Conservation (phyloP, 176 grass and related monocot genomes). For the Ensete ventricosum region DNA sequence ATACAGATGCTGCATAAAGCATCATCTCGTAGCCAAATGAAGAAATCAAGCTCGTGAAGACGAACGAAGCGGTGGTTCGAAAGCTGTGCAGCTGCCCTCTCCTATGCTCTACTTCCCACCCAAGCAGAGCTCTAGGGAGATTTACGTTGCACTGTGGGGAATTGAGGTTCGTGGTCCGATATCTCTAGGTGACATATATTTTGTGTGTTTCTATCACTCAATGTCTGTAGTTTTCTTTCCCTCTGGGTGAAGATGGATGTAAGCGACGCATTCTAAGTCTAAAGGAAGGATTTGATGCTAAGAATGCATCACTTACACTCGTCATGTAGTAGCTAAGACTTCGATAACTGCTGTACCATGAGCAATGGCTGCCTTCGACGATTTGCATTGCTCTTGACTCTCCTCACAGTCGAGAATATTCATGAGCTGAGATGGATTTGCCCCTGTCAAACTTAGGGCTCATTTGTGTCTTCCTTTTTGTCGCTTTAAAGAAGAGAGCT, state of each 20-base stretch:
- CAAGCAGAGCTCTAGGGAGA: no score
- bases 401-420: not conserved
- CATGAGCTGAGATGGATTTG: not conserved
- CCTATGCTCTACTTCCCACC: no score
- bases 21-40: not conserved
- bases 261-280: slow-evolving; percentile 61
- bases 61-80: no score
- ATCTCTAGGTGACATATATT: not conserved
- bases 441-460: no score
- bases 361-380: not conserved
- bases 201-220: not conserved
- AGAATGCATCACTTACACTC: slow-evolving; percentile 68
- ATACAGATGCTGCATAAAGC: not conserved
- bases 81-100: no score
- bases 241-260: slow-evolving; percentile 28
- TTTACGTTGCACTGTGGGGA: not conserved
- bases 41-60: not conserved
- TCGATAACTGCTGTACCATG: no score
- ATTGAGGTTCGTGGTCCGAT: slow-evolving; percentile 10
- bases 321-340: not conserved
- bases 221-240: no score
- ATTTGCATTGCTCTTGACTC: no score
- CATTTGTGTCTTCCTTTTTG: not conserved
- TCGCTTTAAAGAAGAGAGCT: not conserved
- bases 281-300: slow-evolving; percentile 27